Conservation (phyloP, 164 flowering plant species). For the Tinospora cordifolia region DNA sequence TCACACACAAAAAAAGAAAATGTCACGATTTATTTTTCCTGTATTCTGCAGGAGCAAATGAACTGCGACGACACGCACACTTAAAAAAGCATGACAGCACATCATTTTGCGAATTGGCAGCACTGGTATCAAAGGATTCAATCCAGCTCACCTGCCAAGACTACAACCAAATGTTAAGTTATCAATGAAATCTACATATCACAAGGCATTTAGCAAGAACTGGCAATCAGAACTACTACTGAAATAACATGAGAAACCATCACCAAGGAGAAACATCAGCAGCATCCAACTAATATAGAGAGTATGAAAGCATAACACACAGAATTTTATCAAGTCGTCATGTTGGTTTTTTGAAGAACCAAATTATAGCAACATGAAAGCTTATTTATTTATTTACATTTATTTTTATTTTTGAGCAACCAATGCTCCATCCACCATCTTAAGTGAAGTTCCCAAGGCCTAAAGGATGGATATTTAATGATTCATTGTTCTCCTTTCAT, state of each 20-base stretch:
- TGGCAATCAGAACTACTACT: neutral
- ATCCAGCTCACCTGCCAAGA: neutral
- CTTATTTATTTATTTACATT: too few relatives aligned
- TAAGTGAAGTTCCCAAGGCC: neutral
- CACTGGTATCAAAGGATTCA: neutral
- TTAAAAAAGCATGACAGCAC: neutral
- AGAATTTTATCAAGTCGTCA: too few relatives aligned
- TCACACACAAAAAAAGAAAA: too few relatives aligned
- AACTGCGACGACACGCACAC: too few relatives aligned
- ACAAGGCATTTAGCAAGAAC: neutral
- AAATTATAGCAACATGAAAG: too few relatives aligned
- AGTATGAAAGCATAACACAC: neutral
- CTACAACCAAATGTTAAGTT: neutral
- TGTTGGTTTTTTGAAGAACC: too few relatives aligned
- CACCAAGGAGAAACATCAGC: neutral
- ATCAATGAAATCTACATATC: neutral
- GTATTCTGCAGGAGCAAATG: too few relatives aligned
- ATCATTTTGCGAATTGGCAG: neutral
- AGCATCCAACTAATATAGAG: neutral
- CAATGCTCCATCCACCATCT: too few relatives aligned
- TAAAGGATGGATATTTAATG: neutral
- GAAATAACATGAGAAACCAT: neutral
- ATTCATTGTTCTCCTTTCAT: neutral
- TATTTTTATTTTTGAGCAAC: too few relatives aligned
- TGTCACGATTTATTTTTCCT: too few relatives aligned